These are phyloP conservation scores for Aspergillus hiratsukae DNA, from an alignment of 2,329 filamentous ascomycete species.

Conservation along the genomic window DNA sequence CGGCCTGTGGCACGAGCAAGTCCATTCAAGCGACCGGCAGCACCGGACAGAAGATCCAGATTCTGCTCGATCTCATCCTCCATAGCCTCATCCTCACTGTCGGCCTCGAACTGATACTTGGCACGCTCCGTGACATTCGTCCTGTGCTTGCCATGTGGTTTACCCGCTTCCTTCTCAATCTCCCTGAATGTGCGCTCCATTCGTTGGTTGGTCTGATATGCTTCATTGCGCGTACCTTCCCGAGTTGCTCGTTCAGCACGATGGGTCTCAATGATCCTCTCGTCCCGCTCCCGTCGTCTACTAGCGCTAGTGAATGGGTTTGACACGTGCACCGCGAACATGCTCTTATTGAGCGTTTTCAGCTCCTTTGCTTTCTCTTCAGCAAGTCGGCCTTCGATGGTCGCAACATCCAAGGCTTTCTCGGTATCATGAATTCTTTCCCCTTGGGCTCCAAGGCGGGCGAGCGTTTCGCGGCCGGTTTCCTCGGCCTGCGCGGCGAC, in stretches of 20 bases:
- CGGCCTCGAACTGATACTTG: conserved; percentile 77
- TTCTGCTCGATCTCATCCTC: conserved; percentile 68
- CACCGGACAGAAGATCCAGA: conserved; percentile 55
- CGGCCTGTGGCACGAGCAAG: conserved; percentile 69
- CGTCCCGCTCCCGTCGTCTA: conserved; percentile 61
- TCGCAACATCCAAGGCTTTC: conserved; percentile 72
- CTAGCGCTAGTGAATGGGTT: conserved; percentile 72
- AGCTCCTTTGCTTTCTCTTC: conserved; percentile 78
- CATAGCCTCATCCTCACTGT: conserved; percentile 64
- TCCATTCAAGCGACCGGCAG: conserved; percentile 66
- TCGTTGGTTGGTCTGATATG: conserved; percentile 52
- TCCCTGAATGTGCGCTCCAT: conserved; percentile 63
- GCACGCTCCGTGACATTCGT: conserved; percentile 56
- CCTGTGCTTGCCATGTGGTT: conserved; percentile 48
- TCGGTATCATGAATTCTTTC: conserved; percentile 80
- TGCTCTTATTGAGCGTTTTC: conserved; percentile 79
- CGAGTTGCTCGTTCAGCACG: conserved; percentile 52
- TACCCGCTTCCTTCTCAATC: conserved; percentile 50
- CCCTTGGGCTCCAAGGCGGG: conserved; percentile 70
- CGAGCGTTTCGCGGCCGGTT: conserved; percentile 66
- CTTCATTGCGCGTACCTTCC: conserved; percentile 53
- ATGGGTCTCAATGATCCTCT: conserved; percentile 64
- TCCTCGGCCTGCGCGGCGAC: conserved; percentile 66
- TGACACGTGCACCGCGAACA: conserved; percentile 79
- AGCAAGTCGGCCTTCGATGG: conserved; percentile 70